These are phyloP conservation scores for Rhizopogon hawkerae DNA, from an alignment of 1,284 basidiomycete species.

Conservation along the genomic window DNA sequence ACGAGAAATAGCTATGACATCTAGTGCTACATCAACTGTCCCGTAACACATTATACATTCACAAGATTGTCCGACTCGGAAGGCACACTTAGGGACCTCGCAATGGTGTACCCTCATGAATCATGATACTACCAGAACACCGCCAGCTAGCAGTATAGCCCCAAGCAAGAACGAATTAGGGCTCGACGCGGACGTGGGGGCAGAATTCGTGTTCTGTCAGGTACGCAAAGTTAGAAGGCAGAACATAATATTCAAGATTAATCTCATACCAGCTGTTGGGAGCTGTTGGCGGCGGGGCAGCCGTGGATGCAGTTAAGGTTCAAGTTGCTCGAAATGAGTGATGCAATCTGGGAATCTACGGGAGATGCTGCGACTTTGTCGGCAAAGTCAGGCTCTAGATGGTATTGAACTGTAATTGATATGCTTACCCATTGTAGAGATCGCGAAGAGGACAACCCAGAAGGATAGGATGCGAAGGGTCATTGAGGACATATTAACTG, in stretches of 20 bases:
- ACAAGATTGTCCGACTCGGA: not conserved
- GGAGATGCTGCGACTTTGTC: conserved; percentile 16
- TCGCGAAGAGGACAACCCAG: conserved; percentile 17
- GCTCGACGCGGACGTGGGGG: conserved; percentile 13
- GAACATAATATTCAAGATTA: no score
- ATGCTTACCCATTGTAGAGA: conserved; percentile 16
- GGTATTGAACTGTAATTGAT: not conserved
- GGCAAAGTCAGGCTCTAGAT: not conserved
- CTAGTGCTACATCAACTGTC: conserved; percentile 19
- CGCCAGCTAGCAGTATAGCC: conserved; percentile 14
- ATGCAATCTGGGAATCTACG: conserved; percentile 15
- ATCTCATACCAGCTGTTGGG: conserved; percentile 18
- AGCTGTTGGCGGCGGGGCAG: conserved; percentile 15
- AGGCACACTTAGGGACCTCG: not conserved
- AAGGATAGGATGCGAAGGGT: conserved; percentile 14
- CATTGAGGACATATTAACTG: not conserved
- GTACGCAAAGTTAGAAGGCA: conserved; percentile 1
- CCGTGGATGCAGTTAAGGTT: conserved; percentile 21
- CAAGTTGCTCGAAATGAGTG: conserved; percentile 17
- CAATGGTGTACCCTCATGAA: not conserved
- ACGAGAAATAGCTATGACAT: not conserved
- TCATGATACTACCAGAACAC: conserved; percentile 12
- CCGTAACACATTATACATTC: conserved; percentile 3
- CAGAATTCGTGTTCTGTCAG: conserved; percentile 16
- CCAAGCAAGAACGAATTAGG: conserved; percentile 16